Evolutionary conservation across 78 protist species (phyloP), one percentile per base, ranked within the genome.

Genomic region (Dictyostelium capitatum): DNA sequence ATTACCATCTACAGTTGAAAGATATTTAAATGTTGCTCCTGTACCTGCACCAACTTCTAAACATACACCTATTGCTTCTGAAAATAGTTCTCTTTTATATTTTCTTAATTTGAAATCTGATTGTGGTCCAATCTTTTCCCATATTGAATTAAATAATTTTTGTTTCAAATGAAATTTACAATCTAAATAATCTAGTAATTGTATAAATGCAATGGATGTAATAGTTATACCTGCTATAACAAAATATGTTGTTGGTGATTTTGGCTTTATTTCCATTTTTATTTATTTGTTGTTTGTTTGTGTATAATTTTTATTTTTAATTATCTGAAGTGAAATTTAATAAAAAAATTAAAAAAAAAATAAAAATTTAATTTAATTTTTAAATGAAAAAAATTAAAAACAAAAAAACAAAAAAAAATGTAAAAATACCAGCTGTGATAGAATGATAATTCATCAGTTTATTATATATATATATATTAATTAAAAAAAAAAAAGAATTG

Each of bases 21-120:
- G 48, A 32, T 74, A 85, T 48, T 75, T 78, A 12, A 85, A 78
- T 4, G 92, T 79, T 25, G 82, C 73, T 43, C 83, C 92, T 15
- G 65, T 37, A 32, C 92, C 92, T 9, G 65, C 20, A 46, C 92
- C 92, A 23, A 85, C 77, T 46, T 85, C 92, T 51, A 85, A 78
- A 6, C 73, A 81, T 50, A 2, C 74, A 6, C 92, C 92, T 6
- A 8, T 1, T 28, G 83, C 92, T 19, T 85, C 41, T 14, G 80
- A 32, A 65, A 85, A 85, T 72, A 85, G 19, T 19, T 32, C 64
- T 43, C 30, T 64, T 50, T 85, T 85, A 47, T 47, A 67, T 32
- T 32, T 46, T 28, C 51, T 4, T 43, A 85, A 47, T 30, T 28
- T 73, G 2, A 8, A 47, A 28, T 85, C 92, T 7, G 30, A 41